These are phyloP conservation scores for Globisporangium barbulae DNA, from an alignment of 352 stramenopile genomes.

Conservation along the genomic window DNA sequence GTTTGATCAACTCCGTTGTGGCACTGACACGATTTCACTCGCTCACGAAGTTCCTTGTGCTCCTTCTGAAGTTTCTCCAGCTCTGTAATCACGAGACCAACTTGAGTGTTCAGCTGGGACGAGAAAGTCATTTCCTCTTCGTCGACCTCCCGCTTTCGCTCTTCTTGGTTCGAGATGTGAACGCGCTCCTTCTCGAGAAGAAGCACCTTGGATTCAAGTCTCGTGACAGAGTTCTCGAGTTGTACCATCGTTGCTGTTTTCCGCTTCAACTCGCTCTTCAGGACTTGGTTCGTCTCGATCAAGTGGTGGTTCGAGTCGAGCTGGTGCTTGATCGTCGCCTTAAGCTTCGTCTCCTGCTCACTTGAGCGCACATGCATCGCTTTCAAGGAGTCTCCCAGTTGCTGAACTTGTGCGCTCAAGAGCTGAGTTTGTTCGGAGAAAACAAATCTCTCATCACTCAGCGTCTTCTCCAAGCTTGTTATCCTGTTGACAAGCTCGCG, in stretches of 20 bases:
- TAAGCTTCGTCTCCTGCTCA: slow-evolving; percentile 32
- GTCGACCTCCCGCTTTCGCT: slow-evolving; percentile 30
- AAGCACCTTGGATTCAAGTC: slow-evolving; percentile 43
- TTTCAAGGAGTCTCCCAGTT: slow-evolving; percentile 17
- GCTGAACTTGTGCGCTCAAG: slow-evolving; percentile 4
- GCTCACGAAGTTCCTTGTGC: slow-evolving; percentile 32
- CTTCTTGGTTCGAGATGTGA: slow-evolving; percentile 34
- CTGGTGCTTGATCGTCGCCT: slow-evolving; percentile 33
- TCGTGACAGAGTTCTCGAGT: slow-evolving; percentile 31
- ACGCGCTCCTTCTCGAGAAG: slow-evolving; percentile 48
- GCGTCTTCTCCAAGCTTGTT: neutral
- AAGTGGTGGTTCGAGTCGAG: slow-evolving; percentile 42
- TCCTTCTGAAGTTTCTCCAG: slow-evolving; percentile 44
- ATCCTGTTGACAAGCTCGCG: slow-evolving; percentile 5
- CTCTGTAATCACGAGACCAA: slow-evolving; percentile 38
- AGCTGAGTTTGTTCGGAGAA: slow-evolving; percentile 3
- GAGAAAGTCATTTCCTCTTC: slow-evolving; percentile 28
- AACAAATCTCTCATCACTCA: neutral
- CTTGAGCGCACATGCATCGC: slow-evolving; percentile 23
- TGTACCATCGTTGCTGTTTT: slow-evolving; percentile 18
- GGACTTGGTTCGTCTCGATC: slow-evolving; percentile 29
- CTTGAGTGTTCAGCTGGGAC: slow-evolving; percentile 38
- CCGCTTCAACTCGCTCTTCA: slow-evolving; percentile 36
- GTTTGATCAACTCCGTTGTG: neutral
- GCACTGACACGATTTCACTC: slow-evolving; percentile 21